phyloP scores from a whole-genome alignment of 768 basidiomycete genomes.

The Porpolomopsis calyptriformis region DNA sequence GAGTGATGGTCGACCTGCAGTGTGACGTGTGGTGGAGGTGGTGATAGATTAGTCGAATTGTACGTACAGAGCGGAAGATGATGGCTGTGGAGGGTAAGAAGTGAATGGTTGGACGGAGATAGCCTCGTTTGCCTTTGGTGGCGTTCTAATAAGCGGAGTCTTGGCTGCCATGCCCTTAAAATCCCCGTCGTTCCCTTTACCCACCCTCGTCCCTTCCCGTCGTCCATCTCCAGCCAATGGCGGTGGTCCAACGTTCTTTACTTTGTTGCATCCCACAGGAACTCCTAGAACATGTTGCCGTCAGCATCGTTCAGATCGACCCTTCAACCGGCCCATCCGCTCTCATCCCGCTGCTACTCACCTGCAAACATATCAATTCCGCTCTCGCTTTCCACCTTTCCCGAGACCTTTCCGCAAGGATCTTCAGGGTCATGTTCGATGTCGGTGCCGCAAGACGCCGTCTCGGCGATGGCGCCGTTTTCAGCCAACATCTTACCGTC shows the following conservation, averaged over 20 bases:
- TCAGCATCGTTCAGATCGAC: conserved; percentile 32
- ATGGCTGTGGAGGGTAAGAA: too few relatives aligned
- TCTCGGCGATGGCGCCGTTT: conserved; percentile 25
- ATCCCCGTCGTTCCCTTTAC: too few relatives aligned
- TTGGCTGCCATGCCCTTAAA: too few relatives aligned
- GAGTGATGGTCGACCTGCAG: too few relatives aligned
- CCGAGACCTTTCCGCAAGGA: conserved; percentile 36
- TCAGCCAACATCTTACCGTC: conserved; percentile 17
- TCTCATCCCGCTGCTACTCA: conserved; percentile 38
- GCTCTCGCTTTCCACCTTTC: conserved; percentile 22
- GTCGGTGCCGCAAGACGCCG: conserved; percentile 39
- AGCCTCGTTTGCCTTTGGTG: too few relatives aligned
- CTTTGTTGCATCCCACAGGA: conserved; percentile 27
- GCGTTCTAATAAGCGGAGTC: too few relatives aligned
- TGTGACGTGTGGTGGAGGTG: too few relatives aligned
- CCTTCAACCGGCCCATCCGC: conserved; percentile 31
- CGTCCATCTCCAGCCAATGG: background rate
- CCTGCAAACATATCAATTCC: conserved; percentile 30
- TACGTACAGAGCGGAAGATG: too few relatives aligned
- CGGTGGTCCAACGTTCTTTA: conserved; percentile 6
- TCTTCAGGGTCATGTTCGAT: conserved; percentile 54
- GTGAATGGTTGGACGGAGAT: too few relatives aligned
- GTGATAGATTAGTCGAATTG: too few relatives aligned
- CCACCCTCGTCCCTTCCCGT: background rate
- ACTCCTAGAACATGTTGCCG: conserved; percentile 43